Conservation (phyloP, 179 eudicot species). For the Drosera spatulata region DNA sequence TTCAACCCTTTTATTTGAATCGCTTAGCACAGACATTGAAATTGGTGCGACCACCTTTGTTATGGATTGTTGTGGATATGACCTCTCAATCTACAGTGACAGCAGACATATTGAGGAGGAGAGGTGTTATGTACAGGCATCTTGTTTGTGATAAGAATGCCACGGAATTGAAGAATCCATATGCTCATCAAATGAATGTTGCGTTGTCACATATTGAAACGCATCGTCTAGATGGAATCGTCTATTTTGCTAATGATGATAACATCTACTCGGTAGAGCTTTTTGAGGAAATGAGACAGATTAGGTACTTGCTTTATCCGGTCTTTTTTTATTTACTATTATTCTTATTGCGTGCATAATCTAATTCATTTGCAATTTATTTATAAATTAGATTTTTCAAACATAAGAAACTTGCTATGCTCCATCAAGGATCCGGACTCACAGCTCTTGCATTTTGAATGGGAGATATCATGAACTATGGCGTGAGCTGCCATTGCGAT, state of each 20-base stretch:
- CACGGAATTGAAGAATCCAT: conserved; percentile 41
- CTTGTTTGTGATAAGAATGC: conserved; percentile 52
- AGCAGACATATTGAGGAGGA: conserved; percentile 56
- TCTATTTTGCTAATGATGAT: conserved; percentile 66
- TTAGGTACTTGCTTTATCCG: conserved; percentile 37
- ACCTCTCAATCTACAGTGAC: conserved; percentile 58
- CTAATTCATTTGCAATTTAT: not conserved
- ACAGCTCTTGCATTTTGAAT: no score
- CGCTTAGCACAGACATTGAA: conserved; percentile 68
- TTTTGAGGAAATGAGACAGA: conserved; percentile 55
- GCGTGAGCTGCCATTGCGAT: no score
- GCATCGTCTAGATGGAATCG: conserved; percentile 69
- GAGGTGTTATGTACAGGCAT: conserved; percentile 77
- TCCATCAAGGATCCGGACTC: no score
- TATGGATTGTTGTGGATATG: conserved; percentile 90
- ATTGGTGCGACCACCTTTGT: conserved; percentile 50
- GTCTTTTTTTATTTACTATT: not conserved
- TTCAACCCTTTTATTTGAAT: conserved; percentile 62
- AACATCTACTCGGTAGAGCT: conserved; percentile 45
- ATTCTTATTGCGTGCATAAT: not conserved
- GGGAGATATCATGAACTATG: no score
- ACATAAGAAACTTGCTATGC: no score
- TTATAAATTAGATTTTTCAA: no score
- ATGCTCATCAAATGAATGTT: conserved; percentile 54
- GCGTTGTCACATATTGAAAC: conserved; percentile 69